A percentile compares a stretch with the other conserved stretches of the same genome.
Evolutionary conservation across 495 filamentous ascomycete species (phyloP).

Genomic region (Schizothecium vesticola): DNA sequence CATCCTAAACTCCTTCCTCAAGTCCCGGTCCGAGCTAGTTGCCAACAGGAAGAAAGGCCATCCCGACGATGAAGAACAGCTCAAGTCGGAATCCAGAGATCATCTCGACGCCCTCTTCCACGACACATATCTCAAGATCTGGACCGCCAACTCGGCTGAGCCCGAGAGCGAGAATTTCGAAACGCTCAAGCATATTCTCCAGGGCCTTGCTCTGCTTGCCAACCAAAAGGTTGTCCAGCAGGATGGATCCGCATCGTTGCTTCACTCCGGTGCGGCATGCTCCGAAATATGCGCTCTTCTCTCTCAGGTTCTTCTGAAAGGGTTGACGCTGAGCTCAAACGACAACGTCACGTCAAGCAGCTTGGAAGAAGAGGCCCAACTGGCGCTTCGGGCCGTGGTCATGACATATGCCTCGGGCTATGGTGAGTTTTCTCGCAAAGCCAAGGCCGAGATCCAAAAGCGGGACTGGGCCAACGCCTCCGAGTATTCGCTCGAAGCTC

Average conservation of each 20-base stretch:
- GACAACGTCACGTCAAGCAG: conserved; percentile 25
- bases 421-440: conserved; percentile 15
- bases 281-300: conserved; percentile 32
- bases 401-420: conserved; percentile 34
- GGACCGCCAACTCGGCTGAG: conserved; percentile 27
- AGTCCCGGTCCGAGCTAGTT: conserved; percentile 30
- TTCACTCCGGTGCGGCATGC: conserved; percentile 32
- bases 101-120: conserved; percentile 28
- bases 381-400: conserved; percentile 35
- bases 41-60: conserved; percentile 19
- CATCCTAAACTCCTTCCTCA: conserved; percentile 37
- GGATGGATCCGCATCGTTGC: conserved; percentile 14
- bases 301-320: conserved; percentile 15
- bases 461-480: conserved; percentile 27
- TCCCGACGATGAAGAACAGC: conserved; percentile 20
- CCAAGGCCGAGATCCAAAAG: conserved; percentile 24
- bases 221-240: conserved; percentile 25
- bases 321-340: conserved; percentile 24
- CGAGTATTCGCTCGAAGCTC: conserved; percentile 19
- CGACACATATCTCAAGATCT: conserved; percentile 37
- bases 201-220: conserved; percentile 36
- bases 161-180: conserved; percentile 26
- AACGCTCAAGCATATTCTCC: conserved; percentile 33
- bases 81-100: conserved; percentile 13
- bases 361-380: conserved; percentile 35